phyloP scores from a whole-genome alignment of 805 yeast genomes.

The Lachancea thermotolerans region DNA sequence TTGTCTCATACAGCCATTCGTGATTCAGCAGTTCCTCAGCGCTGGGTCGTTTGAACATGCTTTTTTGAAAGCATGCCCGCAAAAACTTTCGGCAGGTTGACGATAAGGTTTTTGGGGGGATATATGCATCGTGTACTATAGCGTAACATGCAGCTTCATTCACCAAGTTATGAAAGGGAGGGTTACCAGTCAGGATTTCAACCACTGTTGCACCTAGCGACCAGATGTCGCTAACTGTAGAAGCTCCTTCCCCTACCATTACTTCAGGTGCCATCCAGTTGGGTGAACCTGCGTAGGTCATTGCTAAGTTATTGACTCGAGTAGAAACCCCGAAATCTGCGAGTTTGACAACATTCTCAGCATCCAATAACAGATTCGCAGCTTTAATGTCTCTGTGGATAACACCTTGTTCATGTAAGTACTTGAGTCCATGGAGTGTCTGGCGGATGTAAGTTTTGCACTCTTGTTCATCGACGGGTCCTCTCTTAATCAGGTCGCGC shows the following conservation, averaged over 20 bases:
- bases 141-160: conserved; percentile 34
- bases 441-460: conserved; percentile 60
- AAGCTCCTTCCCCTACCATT: conserved; percentile 74
- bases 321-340: conserved; percentile 98
- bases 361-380: conserved; percentile 74
- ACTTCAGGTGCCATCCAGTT: conserved; percentile 99
- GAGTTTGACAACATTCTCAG: conserved; percentile 68
- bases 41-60: conserved; percentile 59
- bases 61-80: conserved; percentile 58
- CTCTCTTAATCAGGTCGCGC: conserved; percentile 34
- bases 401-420: conserved; percentile 68
- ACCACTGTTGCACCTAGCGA: conserved; percentile 91
- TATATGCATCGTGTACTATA: conserved; percentile 35
- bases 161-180: conserved; percentile 67
- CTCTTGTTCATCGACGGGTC: conserved; percentile 52
- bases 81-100: conserved; percentile 65
- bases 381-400: conserved; percentile 94
- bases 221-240: conserved; percentile 88
- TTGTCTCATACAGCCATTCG: conserved; percentile 34
- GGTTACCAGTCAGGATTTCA: conserved; percentile 77
- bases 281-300: conserved; percentile 78
- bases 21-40: conserved; percentile 59
- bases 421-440: conserved; percentile 62
- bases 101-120: conserved; percentile 31
- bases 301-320: conserved; percentile 53